Percentiles rank a stretch among this genome's conserved stretches.
phyloP scores from a whole-genome alignment of 331 rosid species.

The Telfairia occidentalis region DNA sequence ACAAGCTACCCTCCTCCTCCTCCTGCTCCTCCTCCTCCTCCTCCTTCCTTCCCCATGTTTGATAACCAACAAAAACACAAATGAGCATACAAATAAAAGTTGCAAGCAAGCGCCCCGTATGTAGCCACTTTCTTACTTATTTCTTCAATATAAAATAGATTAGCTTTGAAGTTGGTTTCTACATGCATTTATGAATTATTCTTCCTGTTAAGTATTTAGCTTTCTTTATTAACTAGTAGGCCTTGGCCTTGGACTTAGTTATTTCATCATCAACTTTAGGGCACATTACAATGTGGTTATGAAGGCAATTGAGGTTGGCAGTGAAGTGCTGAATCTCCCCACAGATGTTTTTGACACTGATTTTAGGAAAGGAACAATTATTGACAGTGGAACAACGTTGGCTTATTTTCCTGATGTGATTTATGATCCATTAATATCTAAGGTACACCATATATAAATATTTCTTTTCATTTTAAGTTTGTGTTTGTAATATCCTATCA shows the following conservation, averaged over 20 bases:
- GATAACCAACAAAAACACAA: too few species aligned
- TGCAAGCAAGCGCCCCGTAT: background rate
- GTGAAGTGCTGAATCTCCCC: slow-evolving; percentile 44
- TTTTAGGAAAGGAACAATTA: slow-evolving; percentile 46
- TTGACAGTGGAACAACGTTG: slow-evolving; percentile 95
- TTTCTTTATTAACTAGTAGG: background rate
- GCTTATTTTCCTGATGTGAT: slow-evolving; percentile 52
- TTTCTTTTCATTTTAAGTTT: background rate
- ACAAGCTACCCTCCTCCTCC: too few species aligned
- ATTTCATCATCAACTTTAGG: slow-evolving; percentile 36
- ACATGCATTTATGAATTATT: background rate
- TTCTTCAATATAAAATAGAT: background rate
- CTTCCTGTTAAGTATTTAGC: background rate
- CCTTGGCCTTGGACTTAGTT: slow-evolving; percentile 5
- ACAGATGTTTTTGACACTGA: slow-evolving; percentile 41
- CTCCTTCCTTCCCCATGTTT: too few species aligned
- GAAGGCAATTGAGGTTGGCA: slow-evolving; percentile 68
- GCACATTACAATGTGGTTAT: slow-evolving; percentile 70
- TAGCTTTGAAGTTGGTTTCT: background rate
- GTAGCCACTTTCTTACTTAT: background rate
- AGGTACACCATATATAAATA: slow-evolving; percentile 29
- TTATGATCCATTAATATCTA: slow-evolving; percentile 29
- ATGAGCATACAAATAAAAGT: too few species aligned
- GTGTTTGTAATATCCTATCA: background rate
- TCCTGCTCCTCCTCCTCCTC: too few species aligned